Conservation (phyloP, 306 rosid genomes). For the Sphenostylis stenocarpa region DNA sequence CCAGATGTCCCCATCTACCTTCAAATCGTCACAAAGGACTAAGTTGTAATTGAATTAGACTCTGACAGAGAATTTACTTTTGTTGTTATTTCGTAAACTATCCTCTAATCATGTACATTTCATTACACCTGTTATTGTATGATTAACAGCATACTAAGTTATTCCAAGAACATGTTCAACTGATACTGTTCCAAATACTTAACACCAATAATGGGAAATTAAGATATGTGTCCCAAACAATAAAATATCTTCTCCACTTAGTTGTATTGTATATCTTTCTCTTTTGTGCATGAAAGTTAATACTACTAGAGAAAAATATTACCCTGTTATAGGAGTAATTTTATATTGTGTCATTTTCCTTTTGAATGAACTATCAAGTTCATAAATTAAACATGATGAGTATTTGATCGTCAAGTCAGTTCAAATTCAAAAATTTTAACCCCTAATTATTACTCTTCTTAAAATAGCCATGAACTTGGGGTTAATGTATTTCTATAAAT, state of each 20-base stretch:
- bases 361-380: no score
- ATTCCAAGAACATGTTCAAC: neutral
- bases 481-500: neutral
- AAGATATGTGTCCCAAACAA: neutral
- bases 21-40: neutral
- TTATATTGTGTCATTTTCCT: neutral
- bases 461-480: neutral
- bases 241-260: neutral
- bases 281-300: neutral
- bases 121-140: neutral
- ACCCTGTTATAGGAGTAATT: neutral
- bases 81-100: neutral
- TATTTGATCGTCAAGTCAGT: no score
- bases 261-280: neutral
- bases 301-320: neutral
- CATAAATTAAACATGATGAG: no score
- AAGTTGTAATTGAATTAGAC: neutral
- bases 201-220: no score
- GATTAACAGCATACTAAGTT: neutral
- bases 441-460: neutral
- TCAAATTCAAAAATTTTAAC: neutral
- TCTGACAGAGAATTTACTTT: neutral
- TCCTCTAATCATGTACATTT: neutral
- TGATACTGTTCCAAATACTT: neutral
- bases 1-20: neutral